A percentile compares a stretch with the other conserved stretches of the same genome.
These are phyloP conservation scores for Leptographium radiaticola DNA, from an alignment of 2,329 filamentous ascomycete genomes.

Conservation along the genomic window DNA sequence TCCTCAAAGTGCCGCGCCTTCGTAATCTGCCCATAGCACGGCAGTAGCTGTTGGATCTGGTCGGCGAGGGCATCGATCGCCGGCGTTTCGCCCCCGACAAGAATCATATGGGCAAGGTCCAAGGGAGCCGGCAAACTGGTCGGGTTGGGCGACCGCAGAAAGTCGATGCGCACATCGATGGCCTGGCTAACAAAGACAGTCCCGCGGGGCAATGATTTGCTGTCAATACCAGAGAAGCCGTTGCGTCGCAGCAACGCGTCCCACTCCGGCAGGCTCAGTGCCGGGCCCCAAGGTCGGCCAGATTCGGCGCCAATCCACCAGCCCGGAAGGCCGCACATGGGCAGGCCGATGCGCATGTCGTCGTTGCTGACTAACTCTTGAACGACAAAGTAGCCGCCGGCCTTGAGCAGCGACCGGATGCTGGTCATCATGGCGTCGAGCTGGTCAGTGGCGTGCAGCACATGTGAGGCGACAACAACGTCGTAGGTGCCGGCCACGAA, in stretches of 20 bases:
- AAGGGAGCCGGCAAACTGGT: not conserved
- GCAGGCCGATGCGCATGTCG: not conserved
- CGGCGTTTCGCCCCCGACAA: slow-evolving; percentile 9
- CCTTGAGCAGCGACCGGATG: slow-evolving; percentile 21
- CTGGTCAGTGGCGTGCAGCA: slow-evolving; percentile 21
- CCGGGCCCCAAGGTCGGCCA: slow-evolving; percentile 7
- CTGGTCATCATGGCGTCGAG: slow-evolving; percentile 19
- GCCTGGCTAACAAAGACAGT: slow-evolving; percentile 14
- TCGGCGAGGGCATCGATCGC: not conserved
- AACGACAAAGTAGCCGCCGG: slow-evolving; percentile 26
- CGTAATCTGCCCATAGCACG: not conserved
- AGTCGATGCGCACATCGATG: slow-evolving; percentile 11
- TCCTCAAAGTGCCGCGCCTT: not conserved
- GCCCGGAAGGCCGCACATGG: slow-evolving; percentile 9
- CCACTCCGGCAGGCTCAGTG: slow-evolving; percentile 11
- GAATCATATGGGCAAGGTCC: slow-evolving; percentile 8
- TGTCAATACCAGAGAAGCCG: slow-evolving; percentile 15
- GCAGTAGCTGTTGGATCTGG: not conserved
- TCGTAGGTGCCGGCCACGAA: slow-evolving; percentile 17
- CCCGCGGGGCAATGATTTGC: not conserved
- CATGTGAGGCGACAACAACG: slow-evolving; percentile 24
- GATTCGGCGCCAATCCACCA: slow-evolving; percentile 12
- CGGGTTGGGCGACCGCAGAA: slow-evolving; percentile 12
- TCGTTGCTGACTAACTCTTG: slow-evolving; percentile 8
- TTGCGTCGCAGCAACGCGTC: slow-evolving; percentile 10